Percentiles rank a stretch among this genome's conserved stretches.
Evolutionary conservation across 371 early-diverging fungal species (phyloP).

Genomic region (Mucor circinelloides): DNA sequence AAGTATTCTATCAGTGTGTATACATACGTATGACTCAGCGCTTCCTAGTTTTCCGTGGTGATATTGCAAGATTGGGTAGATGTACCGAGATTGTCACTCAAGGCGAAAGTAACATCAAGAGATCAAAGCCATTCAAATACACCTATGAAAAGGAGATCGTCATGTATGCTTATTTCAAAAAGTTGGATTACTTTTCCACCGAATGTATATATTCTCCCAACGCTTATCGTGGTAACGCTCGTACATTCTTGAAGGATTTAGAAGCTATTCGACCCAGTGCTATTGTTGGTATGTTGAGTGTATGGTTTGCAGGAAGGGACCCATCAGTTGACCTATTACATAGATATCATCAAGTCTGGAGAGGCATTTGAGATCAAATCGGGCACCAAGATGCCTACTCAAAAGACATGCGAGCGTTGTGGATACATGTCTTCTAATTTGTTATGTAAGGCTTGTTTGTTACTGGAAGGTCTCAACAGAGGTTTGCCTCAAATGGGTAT

Average conservation of each 20-base stretch:
- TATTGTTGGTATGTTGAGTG: constrained; percentile 75
- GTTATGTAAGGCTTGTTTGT: constrained; percentile 93
- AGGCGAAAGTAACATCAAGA: constrained; percentile 72
- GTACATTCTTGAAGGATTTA: constrained; percentile 96
- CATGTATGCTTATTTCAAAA: constrained; percentile 99
- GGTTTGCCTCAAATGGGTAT: constrained; percentile 79
- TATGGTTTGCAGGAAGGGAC: too few species aligned
- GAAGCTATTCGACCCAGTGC: constrained; percentile 92
- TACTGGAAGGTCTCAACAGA: constrained; percentile 92
- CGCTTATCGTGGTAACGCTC: constrained; percentile 97
- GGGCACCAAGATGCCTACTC: constrained; percentile 70
- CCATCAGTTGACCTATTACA: background rate
- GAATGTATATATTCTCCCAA: constrained; percentile 99
- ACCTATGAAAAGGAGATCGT: constrained; percentile 99
- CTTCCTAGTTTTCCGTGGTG: constrained; percentile 92
- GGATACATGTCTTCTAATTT: constrained; percentile 94
- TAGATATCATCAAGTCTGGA: constrained; percentile 93
- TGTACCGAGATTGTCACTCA: constrained; percentile 94
- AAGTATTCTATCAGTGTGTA: constrained; percentile 37
- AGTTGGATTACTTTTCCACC: constrained; percentile 99
- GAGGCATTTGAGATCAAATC: constrained; percentile 83
- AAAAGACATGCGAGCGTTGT: constrained; percentile 82
- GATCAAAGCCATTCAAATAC: constrained; percentile 99
- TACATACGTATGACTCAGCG: background rate
- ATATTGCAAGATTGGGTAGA: constrained; percentile 90